Base-by-base conservation (phyloP, 225 moss, liverwort and hornwort species). In the Straminergon stramineum region DNA sequence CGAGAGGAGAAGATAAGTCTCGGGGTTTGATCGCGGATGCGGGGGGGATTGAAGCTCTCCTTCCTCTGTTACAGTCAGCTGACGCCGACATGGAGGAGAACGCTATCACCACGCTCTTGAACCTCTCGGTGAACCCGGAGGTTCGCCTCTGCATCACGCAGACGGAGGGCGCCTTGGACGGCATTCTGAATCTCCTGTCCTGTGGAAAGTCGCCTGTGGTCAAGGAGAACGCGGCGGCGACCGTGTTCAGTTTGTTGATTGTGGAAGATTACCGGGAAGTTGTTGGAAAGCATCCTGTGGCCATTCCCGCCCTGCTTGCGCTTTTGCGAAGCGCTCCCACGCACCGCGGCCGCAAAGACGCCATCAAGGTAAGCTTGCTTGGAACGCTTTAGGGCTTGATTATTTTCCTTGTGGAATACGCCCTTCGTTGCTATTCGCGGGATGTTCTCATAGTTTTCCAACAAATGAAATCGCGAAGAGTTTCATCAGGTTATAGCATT, bases 221-320 rank as follows among this genome's bases (percentile, higher is more conserved):
- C 13, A 93, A 93, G 89, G 96, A 96, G 75, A 97, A 97, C 84
- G 96, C 97, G 22, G 97, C 97, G 58, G 97, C 96, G 17, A 94
- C 94, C 57, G 84, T 97, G 22, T 97, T 96, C 87, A 96, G 96
- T 79, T 88, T 97, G 39, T 70, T 95, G 60, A 94, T 96, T 57
- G 89, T 94, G 78, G 96, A 97, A 39, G 97, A 95, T 68, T 95
- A 93, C 60, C 95, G 95, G 58, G 92, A 93, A 63, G 88, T 75
- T 13, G 93, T 96, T 24, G 97, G 96, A 17, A 89, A 90, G 76
- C 92, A 94, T 58, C 93, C 95, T 37, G 18, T 84, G 41, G 94
- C 94, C 41, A 95, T 96, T 84, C 89, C 94, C 30, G 89, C 95
- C n/a, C 91, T 97, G 70, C 92, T 97, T 24, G 85, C 87, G 56